phyloP scores from a whole-genome alignment of 2,329 filamentous ascomycete species.

The Hymenotorrendiella dingleyae region DNA sequence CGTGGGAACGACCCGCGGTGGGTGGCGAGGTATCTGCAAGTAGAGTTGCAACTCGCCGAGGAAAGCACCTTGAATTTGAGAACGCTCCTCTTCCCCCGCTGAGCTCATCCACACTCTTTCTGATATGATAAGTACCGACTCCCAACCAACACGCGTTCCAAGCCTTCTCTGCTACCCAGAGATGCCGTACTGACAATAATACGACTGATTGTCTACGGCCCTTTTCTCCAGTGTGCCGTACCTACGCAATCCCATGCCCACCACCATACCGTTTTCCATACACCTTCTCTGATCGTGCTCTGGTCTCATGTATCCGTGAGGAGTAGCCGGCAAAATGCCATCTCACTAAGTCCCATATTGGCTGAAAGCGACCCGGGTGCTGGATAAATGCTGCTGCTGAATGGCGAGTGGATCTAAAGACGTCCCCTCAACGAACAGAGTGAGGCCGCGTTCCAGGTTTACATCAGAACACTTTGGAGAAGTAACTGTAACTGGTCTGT shows the following conservation, averaged over 20 bases:
- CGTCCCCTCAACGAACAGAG: conserved; percentile 4
- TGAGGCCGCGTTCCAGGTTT: conserved; percentile 10
- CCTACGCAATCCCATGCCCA: too few relatives aligned
- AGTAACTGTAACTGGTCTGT: background rate
- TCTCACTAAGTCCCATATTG: background rate
- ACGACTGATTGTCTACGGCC: too few relatives aligned
- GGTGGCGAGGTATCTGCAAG: background rate
- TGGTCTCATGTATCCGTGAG: background rate
- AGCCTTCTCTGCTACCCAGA: too few relatives aligned
- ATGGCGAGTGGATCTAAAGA: conserved; percentile 8
- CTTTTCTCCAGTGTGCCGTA: background rate
- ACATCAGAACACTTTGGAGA: too few relatives aligned
- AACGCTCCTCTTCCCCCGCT: too few relatives aligned
- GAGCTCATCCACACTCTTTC: too few relatives aligned
- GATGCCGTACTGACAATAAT: too few relatives aligned
- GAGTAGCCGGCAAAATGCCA: conserved; percentile 7
- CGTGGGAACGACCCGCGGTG: too few relatives aligned
- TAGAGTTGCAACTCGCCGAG: background rate
- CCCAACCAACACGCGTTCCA: too few relatives aligned
- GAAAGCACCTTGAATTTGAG: background rate
- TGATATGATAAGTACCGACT: too few relatives aligned
- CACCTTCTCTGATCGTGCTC: background rate
- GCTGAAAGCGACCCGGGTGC: conserved; percentile 4
- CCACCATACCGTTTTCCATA: background rate
- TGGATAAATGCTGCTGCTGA: conserved; percentile 10